Percentiles rank a stretch among this genome's conserved stretches.
phyloP scores from a whole-genome alignment of 495 filamentous ascomycete genomes.

The Jackrogersella minutella region DNA sequence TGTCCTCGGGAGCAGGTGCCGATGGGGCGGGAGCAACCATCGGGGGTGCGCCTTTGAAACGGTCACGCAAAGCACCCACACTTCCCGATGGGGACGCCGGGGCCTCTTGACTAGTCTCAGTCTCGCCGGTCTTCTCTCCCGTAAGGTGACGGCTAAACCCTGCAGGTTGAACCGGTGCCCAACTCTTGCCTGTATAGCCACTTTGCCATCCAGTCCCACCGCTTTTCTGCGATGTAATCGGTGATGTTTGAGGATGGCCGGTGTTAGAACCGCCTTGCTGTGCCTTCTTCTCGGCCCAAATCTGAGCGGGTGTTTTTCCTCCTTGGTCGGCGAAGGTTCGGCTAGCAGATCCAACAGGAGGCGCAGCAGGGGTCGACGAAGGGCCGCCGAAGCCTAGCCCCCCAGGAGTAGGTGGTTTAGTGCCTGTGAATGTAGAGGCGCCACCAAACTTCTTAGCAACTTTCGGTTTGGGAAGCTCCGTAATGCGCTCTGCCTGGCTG shows the following conservation, averaged over 20 bases:
- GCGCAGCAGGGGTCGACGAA: conserved; percentile 55
- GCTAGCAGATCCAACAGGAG: conserved; percentile 79
- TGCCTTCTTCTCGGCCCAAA: conserved; percentile 97
- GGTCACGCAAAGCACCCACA: conserved; percentile 75
- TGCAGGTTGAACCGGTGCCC: conserved; percentile 81
- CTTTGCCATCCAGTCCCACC: conserved; percentile 83
- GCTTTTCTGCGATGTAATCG: conserved; percentile 70
- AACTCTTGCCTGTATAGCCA: conserved; percentile 85
- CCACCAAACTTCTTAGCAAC: conserved; percentile 85
- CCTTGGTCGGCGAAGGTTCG: conserved; percentile 93
- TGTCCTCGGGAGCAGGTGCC: conserved; percentile 46
- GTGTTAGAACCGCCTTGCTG: conserved; percentile 66
- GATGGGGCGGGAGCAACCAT: conserved; percentile 62
- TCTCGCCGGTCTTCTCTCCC: conserved; percentile 67
- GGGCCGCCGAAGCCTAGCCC: conserved; percentile 64
- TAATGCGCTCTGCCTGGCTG: conserved; percentile 77
- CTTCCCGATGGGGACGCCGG: conserved; percentile 59
- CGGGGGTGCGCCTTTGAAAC: conserved; percentile 73
- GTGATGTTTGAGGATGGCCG: conserved; percentile 55
- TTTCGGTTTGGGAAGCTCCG: conserved; percentile 90
- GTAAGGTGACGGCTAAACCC: conserved; percentile 69
- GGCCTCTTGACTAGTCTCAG: conserved; percentile 50
- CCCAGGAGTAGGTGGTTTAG: conserved; percentile 83
- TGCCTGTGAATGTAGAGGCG: conserved; percentile 77
- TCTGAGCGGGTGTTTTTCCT: conserved; percentile 94